A percentile compares a stretch with the other conserved stretches of the same genome.
These are phyloP conservation scores for Phytophthora sojae DNA, from an alignment of 352 stramenopile genomes.

Conservation along the genomic window DNA sequence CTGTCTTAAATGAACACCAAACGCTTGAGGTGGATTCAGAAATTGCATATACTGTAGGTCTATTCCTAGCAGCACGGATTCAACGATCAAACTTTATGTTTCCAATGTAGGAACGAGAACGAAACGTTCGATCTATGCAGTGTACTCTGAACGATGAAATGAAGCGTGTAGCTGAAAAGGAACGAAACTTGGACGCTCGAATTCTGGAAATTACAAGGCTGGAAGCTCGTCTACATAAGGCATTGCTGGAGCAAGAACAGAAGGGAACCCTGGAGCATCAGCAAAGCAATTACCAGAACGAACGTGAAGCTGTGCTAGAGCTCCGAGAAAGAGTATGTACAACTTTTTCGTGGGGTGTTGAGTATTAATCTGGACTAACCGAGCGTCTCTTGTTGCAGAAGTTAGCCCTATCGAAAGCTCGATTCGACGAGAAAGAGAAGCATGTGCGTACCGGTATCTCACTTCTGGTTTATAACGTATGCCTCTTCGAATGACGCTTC, in stretches of 20 bases:
- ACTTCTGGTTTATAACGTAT: no score
- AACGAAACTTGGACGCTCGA: slow-evolving; percentile 40
- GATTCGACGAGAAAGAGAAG: slow-evolving; percentile 36
- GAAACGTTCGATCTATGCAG: slow-evolving; percentile 42
- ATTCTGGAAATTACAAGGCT: slow-evolving; percentile 54
- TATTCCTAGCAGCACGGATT: background rate
- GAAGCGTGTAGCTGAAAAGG: slow-evolving; percentile 43
- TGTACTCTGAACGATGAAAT: slow-evolving; percentile 41
- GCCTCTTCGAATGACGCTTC: no score
- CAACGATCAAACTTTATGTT: background rate
- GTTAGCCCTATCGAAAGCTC: slow-evolving; percentile 16
- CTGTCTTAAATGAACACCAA: slow-evolving; percentile 42
- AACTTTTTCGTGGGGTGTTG: no score
- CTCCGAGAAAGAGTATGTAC: slow-evolving; percentile 42
- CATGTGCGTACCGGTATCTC: slow-evolving; percentile 29
- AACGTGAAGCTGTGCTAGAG: slow-evolving; percentile 33
- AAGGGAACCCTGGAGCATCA: slow-evolving; percentile 4
- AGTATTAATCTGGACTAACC: background rate
- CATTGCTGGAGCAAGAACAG: slow-evolving; percentile 29
- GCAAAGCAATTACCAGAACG: slow-evolving; percentile 14
- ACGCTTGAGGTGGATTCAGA: slow-evolving; percentile 37
- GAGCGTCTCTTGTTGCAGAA: slow-evolving; percentile 21
- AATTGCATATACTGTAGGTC: background rate
- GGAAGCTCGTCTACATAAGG: slow-evolving; percentile 55
- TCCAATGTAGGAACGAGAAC: slow-evolving; percentile 41